Percentiles rank a stretch among this genome's conserved stretches.
Conservation (phyloP, 805 yeast species). For the Candida chauliodis region DNA sequence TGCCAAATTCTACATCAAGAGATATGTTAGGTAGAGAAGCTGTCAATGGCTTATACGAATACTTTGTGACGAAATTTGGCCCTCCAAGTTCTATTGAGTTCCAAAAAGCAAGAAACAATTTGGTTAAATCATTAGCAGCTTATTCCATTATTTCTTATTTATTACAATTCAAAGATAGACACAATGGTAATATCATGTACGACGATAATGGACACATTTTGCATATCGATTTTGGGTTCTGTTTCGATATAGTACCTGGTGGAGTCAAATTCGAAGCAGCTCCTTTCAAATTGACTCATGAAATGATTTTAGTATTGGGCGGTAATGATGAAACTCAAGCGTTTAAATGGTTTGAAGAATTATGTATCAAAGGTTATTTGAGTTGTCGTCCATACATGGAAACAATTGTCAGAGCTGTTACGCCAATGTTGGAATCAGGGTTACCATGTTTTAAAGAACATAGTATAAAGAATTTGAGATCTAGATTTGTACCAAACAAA, state of each 20-base stretch:
- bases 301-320: slow-evolving; percentile 96
- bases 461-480: slow-evolving; percentile 74
- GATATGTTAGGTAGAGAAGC: slow-evolving; percentile 99
- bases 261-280: slow-evolving; percentile 98
- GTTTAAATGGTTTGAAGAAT: slow-evolving; percentile 88
- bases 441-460: slow-evolving; percentile 92
- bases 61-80: slow-evolving; percentile 88
- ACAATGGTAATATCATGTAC: slow-evolving; percentile 96
- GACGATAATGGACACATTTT: slow-evolving; percentile 92
- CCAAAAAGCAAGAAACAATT: slow-evolving; percentile 88
- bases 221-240: slow-evolving; percentile 97
- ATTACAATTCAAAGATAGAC: slow-evolving; percentile 94
- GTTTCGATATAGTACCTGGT: slow-evolving; percentile 98
- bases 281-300: slow-evolving; percentile 93
- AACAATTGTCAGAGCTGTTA: slow-evolving; percentile 76
- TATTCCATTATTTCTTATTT: slow-evolving; percentile 88
- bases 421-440: slow-evolving; percentile 93
- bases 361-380: slow-evolving; percentile 88
- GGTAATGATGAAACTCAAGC: slow-evolving; percentile 83
- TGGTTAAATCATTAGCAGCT: slow-evolving; percentile 91
- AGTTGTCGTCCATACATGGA: slow-evolving; percentile 87
- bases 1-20: slow-evolving; percentile 91
- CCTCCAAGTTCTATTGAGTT: slow-evolving; percentile 88
- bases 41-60: slow-evolving; percentile 92
- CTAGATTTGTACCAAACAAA: slow-evolving; percentile 77